A percentile compares a stretch with the other conserved stretches of the same genome.
phyloP scores from a whole-genome alignment of 768 basidiomycete species.

The Lentinula edodes region DNA sequence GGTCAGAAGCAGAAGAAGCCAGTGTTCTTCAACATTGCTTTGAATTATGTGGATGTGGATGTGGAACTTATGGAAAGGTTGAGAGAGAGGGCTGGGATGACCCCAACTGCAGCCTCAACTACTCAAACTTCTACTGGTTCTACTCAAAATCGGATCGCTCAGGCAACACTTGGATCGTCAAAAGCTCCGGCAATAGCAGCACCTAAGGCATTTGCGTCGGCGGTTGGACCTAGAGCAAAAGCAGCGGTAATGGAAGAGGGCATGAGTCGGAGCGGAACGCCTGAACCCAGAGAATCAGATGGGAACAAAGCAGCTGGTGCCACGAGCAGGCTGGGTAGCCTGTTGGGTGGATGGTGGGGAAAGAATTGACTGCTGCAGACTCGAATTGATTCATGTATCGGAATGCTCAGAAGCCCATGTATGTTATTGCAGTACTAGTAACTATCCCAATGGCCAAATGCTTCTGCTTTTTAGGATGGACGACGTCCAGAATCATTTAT shows the following conservation, averaged over 20 bases:
- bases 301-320: slow-evolving; percentile 19
- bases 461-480: no score
- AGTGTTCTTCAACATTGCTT: slow-evolving; percentile 89
- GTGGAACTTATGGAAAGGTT: slow-evolving; percentile 54
- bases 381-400: no score
- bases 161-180: background rate
- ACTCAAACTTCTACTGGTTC: slow-evolving; percentile 8
- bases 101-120: slow-evolving; percentile 17
- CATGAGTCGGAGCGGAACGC: slow-evolving; percentile 34
- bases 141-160: background rate
- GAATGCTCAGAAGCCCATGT: no score
- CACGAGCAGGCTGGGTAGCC: slow-evolving; percentile 53
- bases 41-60: slow-evolving; percentile 87
- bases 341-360: slow-evolving; percentile 87
- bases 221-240: slow-evolving; percentile 20
- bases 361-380: slow-evolving; percentile 19
- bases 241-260: slow-evolving; percentile 51
- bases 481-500: no score
- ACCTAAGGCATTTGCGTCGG: slow-evolving; percentile 28
- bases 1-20: slow-evolving; percentile 68
- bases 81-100: slow-evolving; percentile 62
- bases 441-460: no score
- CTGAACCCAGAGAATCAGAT: slow-evolving; percentile 30
- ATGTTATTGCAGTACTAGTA: no score
- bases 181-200: slow-evolving; percentile 17